Evolutionary conservation across 768 basidiomycete genomes (phyloP), one percentile per base, ranked within the genome.

Genomic region (Suillus paluster): DNA sequence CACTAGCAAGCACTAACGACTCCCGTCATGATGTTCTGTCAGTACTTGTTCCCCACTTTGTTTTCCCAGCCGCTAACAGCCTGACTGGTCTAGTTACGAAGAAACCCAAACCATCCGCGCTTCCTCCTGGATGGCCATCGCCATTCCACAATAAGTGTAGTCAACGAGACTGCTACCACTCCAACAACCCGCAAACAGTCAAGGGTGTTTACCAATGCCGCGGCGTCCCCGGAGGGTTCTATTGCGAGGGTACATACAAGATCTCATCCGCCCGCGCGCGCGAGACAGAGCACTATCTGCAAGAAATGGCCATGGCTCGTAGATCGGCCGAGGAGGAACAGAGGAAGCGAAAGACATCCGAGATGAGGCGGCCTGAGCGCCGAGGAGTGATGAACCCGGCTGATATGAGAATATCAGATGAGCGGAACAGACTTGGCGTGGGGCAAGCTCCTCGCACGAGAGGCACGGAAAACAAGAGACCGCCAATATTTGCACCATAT

Each of bases 121-220:
- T 73, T 5, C 76, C 75, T 1, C 60, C 72, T 3, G 69, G 68
- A 42, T 78, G 77, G 77, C 77, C 77, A 21, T 78, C 77, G 10
- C 68, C 68, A 10, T 76, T 67, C 58, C 77, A 78, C 56, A 74
- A 77, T 66, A 78, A 75, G 58, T 78, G 77, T 39, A 71, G 71
- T 54, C 70, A 75, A 45, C 71, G 44, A 45, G 72, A 69, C n/a
- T 78, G 77, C 56, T 69, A 63, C 45, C 71, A 66, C 45, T 66
- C 77, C 0, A 78, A 78, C 36, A 63, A 10, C 36, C 77, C 77
- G 2, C 66, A 71, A 49, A 68, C 70, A 21, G 59, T 50, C 59
- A 72, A 73, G 46, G 77, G 77, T 30, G 65, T 65, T 45, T 74
- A 78, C 45, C 72, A 57, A 19, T 78, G 77, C 34, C 69, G 74